These are phyloP conservation scores for Penicillium janthinellum DNA, from an alignment of 2,329 filamentous ascomycete species.

Conservation along the genomic window DNA sequence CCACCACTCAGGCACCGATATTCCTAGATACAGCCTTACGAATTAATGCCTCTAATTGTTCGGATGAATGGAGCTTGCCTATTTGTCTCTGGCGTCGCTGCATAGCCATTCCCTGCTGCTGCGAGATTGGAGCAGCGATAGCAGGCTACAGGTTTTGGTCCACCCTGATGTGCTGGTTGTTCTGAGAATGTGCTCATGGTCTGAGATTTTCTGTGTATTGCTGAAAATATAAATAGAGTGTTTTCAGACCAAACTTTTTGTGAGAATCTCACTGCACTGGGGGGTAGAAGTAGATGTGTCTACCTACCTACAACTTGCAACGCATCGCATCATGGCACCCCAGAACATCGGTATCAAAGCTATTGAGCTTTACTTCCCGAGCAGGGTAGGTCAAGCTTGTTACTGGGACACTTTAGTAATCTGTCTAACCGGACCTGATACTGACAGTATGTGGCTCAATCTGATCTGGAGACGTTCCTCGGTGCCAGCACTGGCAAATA, in stretches of 20 bases:
- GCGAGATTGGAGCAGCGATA: not conserved
- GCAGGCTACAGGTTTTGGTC: not conserved
- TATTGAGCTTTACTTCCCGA: conserved; percentile 87
- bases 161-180: not conserved
- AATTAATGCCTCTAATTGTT: not conserved
- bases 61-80: conserved; percentile 5
- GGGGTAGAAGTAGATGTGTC: not conserved
- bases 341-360: conserved; percentile 91
- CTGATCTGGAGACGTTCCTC: conserved; percentile 83
- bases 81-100: not conserved
- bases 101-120: too few species aligned
- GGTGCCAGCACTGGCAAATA: conserved; percentile 81
- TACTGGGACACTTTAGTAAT: too few species aligned
- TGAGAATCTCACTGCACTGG: not conserved
- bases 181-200: not conserved
- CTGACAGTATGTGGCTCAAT: conserved; percentile 76
- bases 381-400: conserved; percentile 63
- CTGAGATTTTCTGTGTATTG: not conserved
- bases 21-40: not conserved
- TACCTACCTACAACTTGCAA: too few species aligned
- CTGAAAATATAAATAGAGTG: not conserved
- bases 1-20: not conserved
- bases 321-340: conserved; percentile 64
- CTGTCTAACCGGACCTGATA: conserved; percentile 14
- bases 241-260: not conserved